Evolutionary conservation across 2,329 filamentous ascomycete species (phyloP).

Genomic region (Botryotinia narcissicola): DNA sequence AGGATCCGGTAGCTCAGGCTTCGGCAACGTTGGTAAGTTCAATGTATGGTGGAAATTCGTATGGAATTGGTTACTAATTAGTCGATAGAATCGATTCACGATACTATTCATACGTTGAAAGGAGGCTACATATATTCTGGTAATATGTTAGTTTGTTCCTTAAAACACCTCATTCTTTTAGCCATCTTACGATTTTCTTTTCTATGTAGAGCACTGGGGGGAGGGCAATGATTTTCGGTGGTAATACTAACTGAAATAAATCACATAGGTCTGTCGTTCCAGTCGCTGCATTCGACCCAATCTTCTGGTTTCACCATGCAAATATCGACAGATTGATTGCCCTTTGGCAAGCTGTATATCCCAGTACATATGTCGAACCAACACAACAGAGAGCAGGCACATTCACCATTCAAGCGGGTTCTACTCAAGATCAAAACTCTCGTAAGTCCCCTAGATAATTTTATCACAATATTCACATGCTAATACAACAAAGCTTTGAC

Average conservation of each 20-base stretch:
- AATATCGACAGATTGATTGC: slow-evolving; percentile 73
- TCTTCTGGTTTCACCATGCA: slow-evolving; percentile 42
- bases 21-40: slow-evolving; percentile 16
- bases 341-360: slow-evolving; percentile 73
- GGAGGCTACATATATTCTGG: neutral
- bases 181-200: neutral
- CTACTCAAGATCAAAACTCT: slow-evolving; percentile 11
- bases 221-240: too few relatives aligned
- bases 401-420: slow-evolving; percentile 51
- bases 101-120: slow-evolving; percentile 4
- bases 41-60: neutral
- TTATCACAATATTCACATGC: neutral
- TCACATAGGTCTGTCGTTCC: slow-evolving; percentile 49
- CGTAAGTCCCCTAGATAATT: neutral
- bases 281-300: slow-evolving; percentile 71
- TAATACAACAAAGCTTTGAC: slow-evolving; percentile 42
- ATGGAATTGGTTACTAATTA: neutral
- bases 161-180: neutral
- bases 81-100: slow-evolving; percentile 19
- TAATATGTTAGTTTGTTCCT: slow-evolving; percentile 19
- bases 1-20: slow-evolving; percentile 6
- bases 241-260: neutral
- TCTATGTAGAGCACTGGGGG: neutral
- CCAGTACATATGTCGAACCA: slow-evolving; percentile 61
- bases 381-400: slow-evolving; percentile 53